Conservation (phyloP, 1,284 basidiomycete genomes). For the Ceratobasidium sp. region DNA sequence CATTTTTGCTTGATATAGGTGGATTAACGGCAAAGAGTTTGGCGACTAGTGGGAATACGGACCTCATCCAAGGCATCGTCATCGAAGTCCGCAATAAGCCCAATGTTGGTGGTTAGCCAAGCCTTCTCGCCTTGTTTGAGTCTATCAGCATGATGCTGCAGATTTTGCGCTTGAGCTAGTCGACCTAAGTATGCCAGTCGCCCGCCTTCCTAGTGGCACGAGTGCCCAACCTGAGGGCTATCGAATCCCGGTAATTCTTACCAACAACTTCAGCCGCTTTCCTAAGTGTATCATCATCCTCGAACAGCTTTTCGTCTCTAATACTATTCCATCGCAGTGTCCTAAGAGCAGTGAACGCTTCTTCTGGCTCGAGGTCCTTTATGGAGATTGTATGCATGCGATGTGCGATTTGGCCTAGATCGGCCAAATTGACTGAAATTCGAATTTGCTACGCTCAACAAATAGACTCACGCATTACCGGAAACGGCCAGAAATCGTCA, state of each 20-base stretch:
- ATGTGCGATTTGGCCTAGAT: conserved; percentile 69
- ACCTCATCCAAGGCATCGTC: conserved; percentile 89
- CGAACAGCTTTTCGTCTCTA: conserved; percentile 15
- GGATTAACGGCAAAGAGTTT: not conserved
- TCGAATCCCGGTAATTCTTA: not conserved
- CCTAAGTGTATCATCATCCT: conserved; percentile 46
- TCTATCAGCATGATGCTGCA: conserved; percentile 66
- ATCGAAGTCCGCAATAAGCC: conserved; percentile 75
- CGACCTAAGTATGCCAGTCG: conserved; percentile 77
- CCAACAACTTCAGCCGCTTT: conserved; percentile 60
- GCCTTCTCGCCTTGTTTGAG: conserved; percentile 74
- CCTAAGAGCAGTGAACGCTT: conserved; percentile 65
- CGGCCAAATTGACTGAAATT: not conserved
- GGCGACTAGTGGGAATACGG: conserved; percentile 3
- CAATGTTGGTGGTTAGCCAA: conserved; percentile 78
- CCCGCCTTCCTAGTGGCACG: conserved; percentile 60
- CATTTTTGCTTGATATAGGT: conserved; percentile 73
- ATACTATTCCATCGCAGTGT: conserved; percentile 48
- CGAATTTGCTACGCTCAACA: conserved; percentile 9
- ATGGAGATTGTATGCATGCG: conserved; percentile 80
- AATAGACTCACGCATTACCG: conserved; percentile 63
- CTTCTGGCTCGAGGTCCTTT: conserved; percentile 67
- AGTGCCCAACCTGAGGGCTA: not conserved
- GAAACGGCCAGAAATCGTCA: conserved; percentile 83
- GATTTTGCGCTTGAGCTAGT: conserved; percentile 64